phyloP scores from a whole-genome alignment of 2,329 filamentous ascomycete species.

The Monosporascus sp. region DNA sequence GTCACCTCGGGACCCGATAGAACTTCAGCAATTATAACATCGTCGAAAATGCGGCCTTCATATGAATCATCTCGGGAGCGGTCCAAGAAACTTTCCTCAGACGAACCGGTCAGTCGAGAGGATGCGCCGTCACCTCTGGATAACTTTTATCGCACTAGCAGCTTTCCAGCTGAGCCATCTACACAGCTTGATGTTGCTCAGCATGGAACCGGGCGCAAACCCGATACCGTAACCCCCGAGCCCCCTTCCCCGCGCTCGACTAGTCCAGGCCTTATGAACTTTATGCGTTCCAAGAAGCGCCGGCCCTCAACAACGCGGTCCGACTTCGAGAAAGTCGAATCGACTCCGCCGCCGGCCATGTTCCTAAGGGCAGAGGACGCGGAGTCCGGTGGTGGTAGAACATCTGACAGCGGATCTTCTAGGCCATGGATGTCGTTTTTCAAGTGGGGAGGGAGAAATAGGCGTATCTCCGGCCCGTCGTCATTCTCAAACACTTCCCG shows the following conservation, averaged over 20 bases:
- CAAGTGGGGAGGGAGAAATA: conserved; percentile 58
- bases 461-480: conserved; percentile 55
- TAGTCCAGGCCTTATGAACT: conserved; percentile 30
- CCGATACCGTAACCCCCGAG: conserved; percentile 8
- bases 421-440: conserved; percentile 70
- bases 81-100: conserved; percentile 22
- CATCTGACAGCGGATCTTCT: conserved; percentile 49
- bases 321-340: conserved; percentile 32
- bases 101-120: conserved; percentile 14
- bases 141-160: conserved; percentile 48
- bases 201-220: conserved; percentile 6
- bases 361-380: conserved; percentile 41
- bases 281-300: conserved; percentile 43
- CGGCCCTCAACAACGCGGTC: conserved; percentile 44
- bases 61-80: conserved; percentile 27
- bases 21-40: conserved; percentile 51
- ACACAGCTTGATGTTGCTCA: conserved; percentile 4
- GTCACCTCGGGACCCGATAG: conserved; percentile 53
- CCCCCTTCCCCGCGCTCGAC: conserved; percentile 18
- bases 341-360: conserved; percentile 27
- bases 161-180: conserved; percentile 32
- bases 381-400: conserved; percentile 45
- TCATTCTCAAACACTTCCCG: conserved; percentile 92
- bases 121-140: conserved; percentile 30
- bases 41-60: conserved; percentile 47